Conservation (phyloP, 2,329 filamentous ascomycete genomes). For the Colletotrichum costaricense region DNA sequence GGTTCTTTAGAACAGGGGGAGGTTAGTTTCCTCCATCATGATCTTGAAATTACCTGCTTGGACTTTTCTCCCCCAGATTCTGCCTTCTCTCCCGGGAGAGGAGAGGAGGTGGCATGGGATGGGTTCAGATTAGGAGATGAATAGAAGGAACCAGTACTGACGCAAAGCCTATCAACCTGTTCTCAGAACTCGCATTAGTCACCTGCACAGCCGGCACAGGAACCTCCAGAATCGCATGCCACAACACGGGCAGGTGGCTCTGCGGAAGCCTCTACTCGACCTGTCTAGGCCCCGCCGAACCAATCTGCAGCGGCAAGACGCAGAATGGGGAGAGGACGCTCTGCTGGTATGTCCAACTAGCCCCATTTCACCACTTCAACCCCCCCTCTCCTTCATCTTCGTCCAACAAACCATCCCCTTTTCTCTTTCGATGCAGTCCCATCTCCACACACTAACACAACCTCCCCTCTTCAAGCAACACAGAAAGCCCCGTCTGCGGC, state of each 20-base stretch:
- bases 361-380: too few species aligned
- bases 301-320: background rate
- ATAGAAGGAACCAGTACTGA: too few species aligned
- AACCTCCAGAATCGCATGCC: background rate
- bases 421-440: too few species aligned
- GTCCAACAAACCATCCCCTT: too few species aligned
- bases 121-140: background rate
- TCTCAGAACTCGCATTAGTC: background rate
- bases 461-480: background rate
- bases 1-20: background rate
- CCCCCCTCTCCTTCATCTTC: too few species aligned
- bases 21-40: background rate
- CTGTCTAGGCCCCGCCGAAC: background rate
- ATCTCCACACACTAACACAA: too few species aligned
- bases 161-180: background rate
- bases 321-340: background rate
- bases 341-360: background rate
- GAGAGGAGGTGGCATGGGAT: background rate
- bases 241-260: background rate
- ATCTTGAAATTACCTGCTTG: too few species aligned
- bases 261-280: slow-evolving; percentile 3
- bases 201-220: background rate
- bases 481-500: background rate
- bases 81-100: too few species aligned
- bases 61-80: too few species aligned